A percentile compares a stretch with the other conserved stretches of the same genome.
phyloP scores from a whole-genome alignment of 1,284 basidiomycete genomes.

The Malassezia slooffiae region DNA sequence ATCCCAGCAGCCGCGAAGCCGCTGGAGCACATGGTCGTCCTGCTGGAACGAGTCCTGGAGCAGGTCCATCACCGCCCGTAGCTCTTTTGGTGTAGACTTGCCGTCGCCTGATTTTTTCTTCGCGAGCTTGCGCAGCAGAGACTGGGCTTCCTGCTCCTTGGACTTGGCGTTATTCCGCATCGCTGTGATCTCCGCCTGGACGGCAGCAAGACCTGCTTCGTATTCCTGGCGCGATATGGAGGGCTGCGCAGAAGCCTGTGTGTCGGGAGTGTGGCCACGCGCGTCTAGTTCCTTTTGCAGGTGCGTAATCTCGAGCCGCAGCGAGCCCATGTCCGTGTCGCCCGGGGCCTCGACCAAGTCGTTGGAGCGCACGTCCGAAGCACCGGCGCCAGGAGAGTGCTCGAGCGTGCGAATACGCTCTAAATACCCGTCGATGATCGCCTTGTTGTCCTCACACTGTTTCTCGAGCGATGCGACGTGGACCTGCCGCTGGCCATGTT shows the following conservation, averaged over 20 bases:
- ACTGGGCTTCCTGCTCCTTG: slow-evolving; percentile 6
- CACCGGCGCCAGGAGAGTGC: no score
- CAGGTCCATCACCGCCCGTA: slow-evolving; percentile 1
- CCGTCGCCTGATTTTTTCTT: slow-evolving; percentile 2
- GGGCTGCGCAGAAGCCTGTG: not conserved
- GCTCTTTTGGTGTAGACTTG: slow-evolving; percentile 3
- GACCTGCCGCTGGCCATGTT: no score
- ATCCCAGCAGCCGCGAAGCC: slow-evolving; percentile 2
- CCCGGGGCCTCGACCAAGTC: no score
- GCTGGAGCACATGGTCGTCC: slow-evolving; percentile 6
- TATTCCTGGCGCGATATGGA: not conserved
- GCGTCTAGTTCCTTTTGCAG: not conserved
- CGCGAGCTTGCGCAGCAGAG: slow-evolving; percentile 4
- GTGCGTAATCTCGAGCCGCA: not conserved
- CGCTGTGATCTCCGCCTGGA: slow-evolving; percentile 6
- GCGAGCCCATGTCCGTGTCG: no score
- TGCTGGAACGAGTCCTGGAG: slow-evolving; percentile 5
- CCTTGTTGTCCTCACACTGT: no score
- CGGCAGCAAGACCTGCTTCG: not conserved
- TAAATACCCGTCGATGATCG: no score
- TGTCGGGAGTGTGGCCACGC: not conserved
- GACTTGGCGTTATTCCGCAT: slow-evolving; percentile 9
- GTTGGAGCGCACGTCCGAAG: no score
- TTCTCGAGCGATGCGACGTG: no score
- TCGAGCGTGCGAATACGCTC: no score